Base-by-base conservation (phyloP, 2,329 filamentous ascomycete genomes). In the Penicillium glabrum region DNA sequence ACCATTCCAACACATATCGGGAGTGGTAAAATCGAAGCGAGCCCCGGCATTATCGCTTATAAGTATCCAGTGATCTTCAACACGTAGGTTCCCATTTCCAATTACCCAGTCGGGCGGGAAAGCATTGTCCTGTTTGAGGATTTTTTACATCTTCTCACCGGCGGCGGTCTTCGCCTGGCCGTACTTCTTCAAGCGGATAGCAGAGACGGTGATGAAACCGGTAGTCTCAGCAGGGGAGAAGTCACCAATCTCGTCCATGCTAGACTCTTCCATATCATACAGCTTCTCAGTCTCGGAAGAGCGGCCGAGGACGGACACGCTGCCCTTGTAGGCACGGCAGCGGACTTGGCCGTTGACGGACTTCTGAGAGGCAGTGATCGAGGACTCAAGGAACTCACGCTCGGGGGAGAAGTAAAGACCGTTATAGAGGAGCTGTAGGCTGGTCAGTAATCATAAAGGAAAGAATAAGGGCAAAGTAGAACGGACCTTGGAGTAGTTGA, bases 221-320 rank as follows among this genome's bases (percentile, higher is more conserved):
- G 84, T 87, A 43, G 86, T 88, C 68, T 89, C 87, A 58, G 78
- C 78, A 19, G 87, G 86, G 64, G 80, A 80, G 71, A 90, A 90
- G 75, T 86, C 84, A 64, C 83, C 86, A 63, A 90, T 82, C 63
- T 86, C 85, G 71, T 91, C 89, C 87, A 90, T 89, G 63, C 79
- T 83, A 60, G 81, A 82, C 79, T 89, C 87, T 67, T 80, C 80
- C 75, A 82, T 84, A 66, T 83, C 82, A 72, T 90, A 90, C 59
- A 90, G 79, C 79, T 89, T 89, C 80, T 87, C 85, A 9, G 86
- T 89, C 70, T 87, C 79, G 84, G 41, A 88, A 70, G 56, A 89
- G 48, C 73, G 72, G 49, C 73, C 72, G 31, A 75, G 71, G 78
- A 73, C 74, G 79, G 71, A 87, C 79, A 69, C 78, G 62, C 64